Percentiles rank a stretch among this genome's conserved stretches.
phyloP scores from a whole-genome alignment of 192 early-diverging fungal species.

The Rhizoclosmatium sp. region DNA sequence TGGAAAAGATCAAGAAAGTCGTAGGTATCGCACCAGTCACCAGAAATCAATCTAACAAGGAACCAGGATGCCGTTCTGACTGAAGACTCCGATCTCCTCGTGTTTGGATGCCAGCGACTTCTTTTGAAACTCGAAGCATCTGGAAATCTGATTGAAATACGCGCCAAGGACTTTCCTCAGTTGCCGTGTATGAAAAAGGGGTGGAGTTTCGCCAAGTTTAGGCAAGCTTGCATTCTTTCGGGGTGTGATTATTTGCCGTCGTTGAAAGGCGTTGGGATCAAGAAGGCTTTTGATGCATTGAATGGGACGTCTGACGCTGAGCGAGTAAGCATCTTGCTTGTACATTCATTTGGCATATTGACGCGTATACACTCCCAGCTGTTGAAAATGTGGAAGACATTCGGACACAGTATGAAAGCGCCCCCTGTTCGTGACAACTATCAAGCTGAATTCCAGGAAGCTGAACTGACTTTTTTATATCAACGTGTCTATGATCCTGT shows the following conservation, averaged over 20 bases:
- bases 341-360: not conserved
- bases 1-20: slow-evolving; percentile 73
- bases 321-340: slow-evolving; percentile 5
- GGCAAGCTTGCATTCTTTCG: slow-evolving; percentile 93
- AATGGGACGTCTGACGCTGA: slow-evolving; percentile 29
- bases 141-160: slow-evolving; percentile 74
- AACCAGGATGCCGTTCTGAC: slow-evolving; percentile 76
- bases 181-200: slow-evolving; percentile 48
- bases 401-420: slow-evolving; percentile 54
- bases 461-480: slow-evolving; percentile 88
- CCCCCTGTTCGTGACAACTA: slow-evolving; percentile 73
- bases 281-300: slow-evolving; percentile 63
- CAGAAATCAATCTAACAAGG: no score
- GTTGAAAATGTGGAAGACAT: slow-evolving; percentile 53
- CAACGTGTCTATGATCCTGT: slow-evolving; percentile 88
- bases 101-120: slow-evolving; percentile 87
- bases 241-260: slow-evolving; percentile 97
- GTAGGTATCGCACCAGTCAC: no score
- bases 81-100: slow-evolving; percentile 95
- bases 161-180: slow-evolving; percentile 56
- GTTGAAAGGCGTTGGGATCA: slow-evolving; percentile 85
- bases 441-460: slow-evolving; percentile 68
- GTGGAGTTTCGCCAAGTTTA: slow-evolving; percentile 71
- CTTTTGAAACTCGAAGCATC: slow-evolving; percentile 84
- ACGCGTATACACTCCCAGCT: slow-evolving; percentile 15